phyloP scores from a whole-genome alignment of 805 yeast genomes.

The Helenozyma rhizophorensis region DNA sequence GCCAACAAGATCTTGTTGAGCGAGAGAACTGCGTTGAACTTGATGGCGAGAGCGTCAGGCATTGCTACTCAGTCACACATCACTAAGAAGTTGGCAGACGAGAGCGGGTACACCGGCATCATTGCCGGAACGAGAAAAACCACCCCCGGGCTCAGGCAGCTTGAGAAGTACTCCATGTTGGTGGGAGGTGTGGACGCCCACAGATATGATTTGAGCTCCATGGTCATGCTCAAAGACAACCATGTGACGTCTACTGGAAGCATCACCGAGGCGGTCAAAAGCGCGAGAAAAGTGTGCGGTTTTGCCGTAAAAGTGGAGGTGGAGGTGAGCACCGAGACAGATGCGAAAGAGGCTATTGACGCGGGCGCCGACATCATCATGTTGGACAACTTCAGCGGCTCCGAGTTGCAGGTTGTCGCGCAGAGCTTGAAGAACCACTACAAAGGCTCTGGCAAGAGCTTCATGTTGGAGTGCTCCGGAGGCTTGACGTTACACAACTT shows the following conservation, averaged over 20 bases:
- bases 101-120: conserved; percentile 68
- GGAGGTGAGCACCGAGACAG: conserved; percentile 79
- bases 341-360: conserved; percentile 86
- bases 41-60: conserved; percentile 81
- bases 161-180: conserved; percentile 91
- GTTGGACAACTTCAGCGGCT: conserved; percentile 83
- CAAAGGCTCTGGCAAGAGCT: conserved; percentile 41
- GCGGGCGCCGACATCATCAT: conserved; percentile 96
- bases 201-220: conserved; percentile 82
- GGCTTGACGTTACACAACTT: conserved; percentile 76
- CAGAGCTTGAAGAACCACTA: conserved; percentile 54
- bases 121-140: conserved; percentile 97
- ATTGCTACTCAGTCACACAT: conserved; percentile 70
- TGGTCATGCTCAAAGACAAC: conserved; percentile 96
- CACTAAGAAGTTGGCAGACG: conserved; percentile 57
- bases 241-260: conserved; percentile 93
- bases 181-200: conserved; percentile 95
- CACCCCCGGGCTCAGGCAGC: conserved; percentile 87
- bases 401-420: conserved; percentile 63
- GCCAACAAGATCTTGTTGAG: conserved; percentile 76
- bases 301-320: conserved; percentile 89
- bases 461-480: conserved; percentile 86
- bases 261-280: conserved; percentile 73
- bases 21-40: conserved; percentile 81
- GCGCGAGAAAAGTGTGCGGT: conserved; percentile 80